Evolutionary conservation across 768 basidiomycete genomes (phyloP).

Genomic region (Calvatia gigantea): DNA sequence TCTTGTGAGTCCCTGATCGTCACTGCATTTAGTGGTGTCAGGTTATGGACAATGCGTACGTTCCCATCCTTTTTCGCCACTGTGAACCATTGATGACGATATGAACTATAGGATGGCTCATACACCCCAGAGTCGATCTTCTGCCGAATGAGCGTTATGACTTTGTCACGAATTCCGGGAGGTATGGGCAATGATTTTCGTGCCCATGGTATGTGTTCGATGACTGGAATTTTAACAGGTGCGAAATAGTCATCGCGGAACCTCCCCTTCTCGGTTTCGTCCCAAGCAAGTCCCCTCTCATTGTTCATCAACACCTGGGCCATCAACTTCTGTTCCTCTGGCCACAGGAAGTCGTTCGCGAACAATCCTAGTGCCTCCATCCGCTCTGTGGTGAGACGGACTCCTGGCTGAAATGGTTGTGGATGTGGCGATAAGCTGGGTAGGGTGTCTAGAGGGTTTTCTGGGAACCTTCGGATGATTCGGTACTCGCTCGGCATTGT

Average conservation of each 20-base stretch:
- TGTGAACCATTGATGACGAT: conserved; percentile 34
- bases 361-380: neutral
- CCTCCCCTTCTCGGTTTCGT: conserved; percentile 16
- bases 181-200: conserved; percentile 32
- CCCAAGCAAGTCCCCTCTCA: conserved; percentile 4
- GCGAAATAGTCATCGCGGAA: conserved; percentile 8
- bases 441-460: neutral
- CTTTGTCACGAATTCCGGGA: conserved; percentile 25
- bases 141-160: conserved; percentile 24
- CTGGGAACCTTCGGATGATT: neutral
- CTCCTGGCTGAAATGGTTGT: neutral
- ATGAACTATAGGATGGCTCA: conserved; percentile 31
- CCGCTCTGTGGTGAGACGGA: neutral
- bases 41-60: conserved; percentile 33
- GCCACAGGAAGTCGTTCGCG: neutral
- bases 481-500: neutral
- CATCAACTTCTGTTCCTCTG: neutral
- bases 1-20: conserved; percentile 33
- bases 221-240: conserved; percentile 24
- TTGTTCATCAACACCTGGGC: neutral
- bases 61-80: conserved; percentile 32
- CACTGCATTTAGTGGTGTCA: conserved; percentile 15
- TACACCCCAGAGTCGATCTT: conserved; percentile 35
- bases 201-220: conserved; percentile 34
- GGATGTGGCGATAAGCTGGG: neutral